Percentiles rank a stretch among this genome's conserved stretches.
Evolutionary conservation across 495 filamentous ascomycete genomes (phyloP).

Genomic region (Talaromyces adpressus): DNA sequence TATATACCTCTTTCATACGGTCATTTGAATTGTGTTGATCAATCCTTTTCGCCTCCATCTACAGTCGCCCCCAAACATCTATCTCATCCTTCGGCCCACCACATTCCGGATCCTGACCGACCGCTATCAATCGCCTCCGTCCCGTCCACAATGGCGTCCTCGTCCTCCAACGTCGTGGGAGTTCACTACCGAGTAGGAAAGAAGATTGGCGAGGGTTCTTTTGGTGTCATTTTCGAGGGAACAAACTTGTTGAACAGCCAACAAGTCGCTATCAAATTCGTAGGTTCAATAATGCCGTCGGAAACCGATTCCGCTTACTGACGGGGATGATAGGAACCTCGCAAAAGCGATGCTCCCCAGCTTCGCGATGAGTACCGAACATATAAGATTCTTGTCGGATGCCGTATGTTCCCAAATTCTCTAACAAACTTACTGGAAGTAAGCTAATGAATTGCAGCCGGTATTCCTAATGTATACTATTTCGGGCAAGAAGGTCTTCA

Average conservation of each 20-base stretch:
- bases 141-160: constrained; percentile 65
- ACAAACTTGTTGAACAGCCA: constrained; percentile 99
- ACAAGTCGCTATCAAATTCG: constrained; percentile 99
- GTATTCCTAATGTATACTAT: constrained; percentile 99
- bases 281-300: constrained; percentile 44
- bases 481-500: constrained; percentile 98
- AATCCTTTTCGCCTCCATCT: background rate
- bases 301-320: background rate
- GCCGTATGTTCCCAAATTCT: constrained; percentile 72
- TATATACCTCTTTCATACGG: background rate
- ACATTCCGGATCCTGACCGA: background rate
- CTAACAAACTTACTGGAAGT: background rate
- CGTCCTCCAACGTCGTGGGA: constrained; percentile 95
- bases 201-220: constrained; percentile 98
- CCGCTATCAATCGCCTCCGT: background rate
- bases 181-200: constrained; percentile 99
- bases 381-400: constrained; percentile 98
- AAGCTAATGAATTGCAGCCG: constrained; percentile 51
- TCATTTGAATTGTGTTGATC: background rate
- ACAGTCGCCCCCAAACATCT: background rate
- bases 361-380: constrained; percentile 98
- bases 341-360: constrained; percentile 98
- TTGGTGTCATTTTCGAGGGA: constrained; percentile 98
- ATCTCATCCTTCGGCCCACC: background rate
- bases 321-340: constrained; percentile 65